phyloP scores from a whole-genome alignment of 805 yeast genomes.

The Candida orba region DNA sequence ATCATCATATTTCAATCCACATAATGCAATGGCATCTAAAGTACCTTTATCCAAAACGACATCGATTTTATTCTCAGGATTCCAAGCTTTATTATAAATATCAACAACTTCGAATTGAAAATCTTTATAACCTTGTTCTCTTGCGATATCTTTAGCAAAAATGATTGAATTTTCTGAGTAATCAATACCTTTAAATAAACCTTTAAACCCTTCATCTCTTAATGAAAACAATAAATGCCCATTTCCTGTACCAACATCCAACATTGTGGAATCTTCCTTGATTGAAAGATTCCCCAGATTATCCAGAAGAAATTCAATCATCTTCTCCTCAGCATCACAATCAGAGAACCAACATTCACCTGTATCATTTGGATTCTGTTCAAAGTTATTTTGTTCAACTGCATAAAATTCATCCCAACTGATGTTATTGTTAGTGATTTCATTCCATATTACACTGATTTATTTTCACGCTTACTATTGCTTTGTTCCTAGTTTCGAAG shows the following conservation, averaged over 20 bases:
- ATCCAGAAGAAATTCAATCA: conserved; percentile 63
- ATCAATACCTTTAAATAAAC: conserved; percentile 68
- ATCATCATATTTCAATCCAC: conserved; percentile 44
- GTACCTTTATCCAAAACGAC: conserved; percentile 91
- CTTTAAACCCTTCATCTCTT: conserved; percentile 54
- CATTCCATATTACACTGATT: not conserved
- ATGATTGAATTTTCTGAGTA: conserved; percentile 75
- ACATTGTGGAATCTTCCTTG: conserved; percentile 32
- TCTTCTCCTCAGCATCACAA: conserved; percentile 82
- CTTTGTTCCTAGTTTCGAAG: conserved; percentile 81
- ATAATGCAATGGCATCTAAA: conserved; percentile 90
- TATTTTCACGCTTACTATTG: conserved; percentile 44
- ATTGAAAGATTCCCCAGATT: conserved; percentile 34
- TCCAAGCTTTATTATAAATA: conserved; percentile 41
- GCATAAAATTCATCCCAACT: conserved; percentile 87
- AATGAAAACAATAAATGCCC: conserved; percentile 80
- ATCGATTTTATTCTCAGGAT: conserved; percentile 44
- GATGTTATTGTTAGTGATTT: conserved; percentile 15
- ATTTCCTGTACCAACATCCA: conserved; percentile 94
- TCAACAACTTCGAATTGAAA: conserved; percentile 62
- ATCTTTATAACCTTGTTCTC: conserved; percentile 29
- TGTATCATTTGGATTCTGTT: conserved; percentile 69
- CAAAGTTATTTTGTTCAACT: conserved; percentile 64
- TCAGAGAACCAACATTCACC: conserved; percentile 98
- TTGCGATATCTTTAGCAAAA: conserved; percentile 60